phyloP scores from a whole-genome alignment of 2,329 filamentous ascomycete genomes.

The Basipetospora chlamydospora region DNA sequence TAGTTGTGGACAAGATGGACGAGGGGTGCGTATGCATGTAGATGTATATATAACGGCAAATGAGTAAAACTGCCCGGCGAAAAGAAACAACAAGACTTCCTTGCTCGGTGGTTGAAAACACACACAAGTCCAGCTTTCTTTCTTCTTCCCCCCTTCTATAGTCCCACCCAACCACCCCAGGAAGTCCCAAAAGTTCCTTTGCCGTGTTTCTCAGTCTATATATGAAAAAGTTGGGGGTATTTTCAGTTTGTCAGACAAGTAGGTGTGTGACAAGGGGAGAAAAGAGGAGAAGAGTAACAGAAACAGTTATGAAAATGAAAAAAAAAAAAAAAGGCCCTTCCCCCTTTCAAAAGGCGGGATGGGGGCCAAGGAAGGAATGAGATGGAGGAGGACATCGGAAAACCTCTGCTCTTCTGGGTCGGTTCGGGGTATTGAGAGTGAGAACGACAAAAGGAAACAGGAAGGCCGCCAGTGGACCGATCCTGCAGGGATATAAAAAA shows the following conservation, averaged over 20 bases:
- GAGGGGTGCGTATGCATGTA: too few relatives aligned
- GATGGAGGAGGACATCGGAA: not conserved
- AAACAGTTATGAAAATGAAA: not conserved
- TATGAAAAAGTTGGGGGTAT: not conserved
- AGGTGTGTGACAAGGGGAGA: not conserved
- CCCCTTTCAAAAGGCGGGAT: too few relatives aligned
- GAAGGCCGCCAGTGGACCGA: not conserved
- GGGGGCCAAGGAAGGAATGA: not conserved
- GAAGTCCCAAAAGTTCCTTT: too few relatives aligned
- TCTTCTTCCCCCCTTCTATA: too few relatives aligned
- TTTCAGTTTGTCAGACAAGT: not conserved
- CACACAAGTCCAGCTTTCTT: too few relatives aligned
- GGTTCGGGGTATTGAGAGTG: not conserved
- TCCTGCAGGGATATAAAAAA: not conserved
- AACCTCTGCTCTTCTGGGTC: not conserved
- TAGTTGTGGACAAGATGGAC: too few relatives aligned
- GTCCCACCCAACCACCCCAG: too few relatives aligned
- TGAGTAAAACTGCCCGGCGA: too few relatives aligned
- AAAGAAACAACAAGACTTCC: too few relatives aligned
- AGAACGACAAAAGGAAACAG: not conserved
- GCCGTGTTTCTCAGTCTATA: conserved; percentile 2
- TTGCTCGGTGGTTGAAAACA: too few relatives aligned
- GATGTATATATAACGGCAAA: too few relatives aligned
- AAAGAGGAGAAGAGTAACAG: not conserved
- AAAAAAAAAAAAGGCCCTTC: too few relatives aligned